A percentile compares a stretch with the other conserved stretches of the same genome.
Conservation (phyloP, 164 flowering plant genomes). For the grape (Vitis vinifera) region ASM3070453v1 NC_081818.1:27559001-27559500, state of each 20-base stretch:
- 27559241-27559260: slow-evolving; percentile 10
- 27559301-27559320: too few relatives aligned
- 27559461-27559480: slow-evolving; percentile 17
- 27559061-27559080: not conserved
- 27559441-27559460: not conserved
- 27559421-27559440: too few relatives aligned
- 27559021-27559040: slow-evolving; percentile 38
- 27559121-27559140: slow-evolving; percentile 43
- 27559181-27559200: slow-evolving; percentile 83
- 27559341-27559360: too few relatives aligned
- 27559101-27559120: too few relatives aligned
- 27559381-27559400: too few relatives aligned
- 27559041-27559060: slow-evolving; percentile 67
- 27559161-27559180: slow-evolving; percentile 62
- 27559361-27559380: too few relatives aligned
- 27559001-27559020: slow-evolving; percentile 14
- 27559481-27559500: slow-evolving; percentile 81
- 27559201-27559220: slow-evolving; percentile 86
- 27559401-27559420: too few relatives aligned
- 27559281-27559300: too few relatives aligned
- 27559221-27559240: slow-evolving; percentile 84
- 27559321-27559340: too few relatives aligned
- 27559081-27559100: not conserved
- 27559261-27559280: not conserved
- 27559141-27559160: slow-evolving; percentile 87